phyloP scores from a whole-genome alignment of 2,329 filamentous ascomycete genomes.

The Cladophialophora psammophila region DNA sequence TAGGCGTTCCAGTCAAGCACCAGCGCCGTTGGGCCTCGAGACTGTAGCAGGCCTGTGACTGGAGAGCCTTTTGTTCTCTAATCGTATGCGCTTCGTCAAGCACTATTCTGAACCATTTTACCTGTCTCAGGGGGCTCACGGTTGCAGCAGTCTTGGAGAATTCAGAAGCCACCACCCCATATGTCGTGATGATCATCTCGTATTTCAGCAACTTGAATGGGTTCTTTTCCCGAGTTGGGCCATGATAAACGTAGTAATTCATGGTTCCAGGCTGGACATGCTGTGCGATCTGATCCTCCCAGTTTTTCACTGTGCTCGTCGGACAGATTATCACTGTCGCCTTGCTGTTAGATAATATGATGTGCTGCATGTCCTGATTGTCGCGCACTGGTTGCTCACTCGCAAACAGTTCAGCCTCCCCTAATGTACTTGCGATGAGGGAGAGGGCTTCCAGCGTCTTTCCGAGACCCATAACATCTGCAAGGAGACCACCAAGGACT shows the following conservation, averaged over 20 bases:
- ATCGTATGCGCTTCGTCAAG: slow-evolving; percentile 96
- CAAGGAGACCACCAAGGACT: slow-evolving; percentile 75
- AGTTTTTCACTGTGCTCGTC: slow-evolving; percentile 89
- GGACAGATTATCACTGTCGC: slow-evolving; percentile 88
- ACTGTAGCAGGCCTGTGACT: slow-evolving; percentile 83
- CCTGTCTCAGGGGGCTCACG: slow-evolving; percentile 70
- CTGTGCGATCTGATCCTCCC: slow-evolving; percentile 88
- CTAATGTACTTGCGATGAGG: slow-evolving; percentile 71
- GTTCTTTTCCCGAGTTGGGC: slow-evolving; percentile 75
- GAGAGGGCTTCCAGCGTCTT: slow-evolving; percentile 88
- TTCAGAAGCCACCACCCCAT: slow-evolving; percentile 85
- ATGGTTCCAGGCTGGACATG: slow-evolving; percentile 73
- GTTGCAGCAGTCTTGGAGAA: slow-evolving; percentile 61
- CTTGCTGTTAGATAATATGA: slow-evolving; percentile 71
- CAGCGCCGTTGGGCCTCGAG: slow-evolving; percentile 83
- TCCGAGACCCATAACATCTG: slow-evolving; percentile 89
- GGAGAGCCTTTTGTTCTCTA: slow-evolving; percentile 79
- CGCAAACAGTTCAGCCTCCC: slow-evolving; percentile 70
- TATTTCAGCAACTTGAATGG: slow-evolving; percentile 71
- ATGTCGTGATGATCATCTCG: slow-evolving; percentile 91
- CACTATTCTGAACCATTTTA: slow-evolving; percentile 93
- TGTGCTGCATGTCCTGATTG: slow-evolving; percentile 39
- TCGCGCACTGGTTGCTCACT: slow-evolving; percentile 46
- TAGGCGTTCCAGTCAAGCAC: slow-evolving; percentile 96
- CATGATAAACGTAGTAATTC: slow-evolving; percentile 85